A percentile compares a stretch with the other conserved stretches of the same genome.
Conservation (phyloP, 2,329 filamentous ascomycete genomes). For the Cucurbitaria berberidis region DNA sequence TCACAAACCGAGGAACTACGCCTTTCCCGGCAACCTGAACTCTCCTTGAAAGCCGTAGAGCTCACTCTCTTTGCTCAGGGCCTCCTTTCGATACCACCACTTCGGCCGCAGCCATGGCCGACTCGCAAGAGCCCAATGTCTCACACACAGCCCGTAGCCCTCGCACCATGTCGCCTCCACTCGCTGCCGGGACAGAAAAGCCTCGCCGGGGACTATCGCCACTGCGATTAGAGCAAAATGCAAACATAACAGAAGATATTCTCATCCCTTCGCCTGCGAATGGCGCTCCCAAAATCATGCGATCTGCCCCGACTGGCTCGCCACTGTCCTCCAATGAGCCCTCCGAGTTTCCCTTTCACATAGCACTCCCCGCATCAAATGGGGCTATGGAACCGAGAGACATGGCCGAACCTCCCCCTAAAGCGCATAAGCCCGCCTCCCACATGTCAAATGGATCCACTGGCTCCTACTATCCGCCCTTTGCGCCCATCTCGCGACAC, state of each 20-base stretch:
- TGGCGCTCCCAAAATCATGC: constrained; percentile 38
- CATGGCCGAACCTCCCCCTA: constrained; percentile 17
- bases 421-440: constrained; percentile 25
- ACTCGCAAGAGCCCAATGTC: constrained; percentile 33
- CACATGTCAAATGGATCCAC: constrained; percentile 32
- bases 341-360: constrained; percentile 47
- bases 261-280: constrained; percentile 21
- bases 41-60: neutral
- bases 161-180: constrained; percentile 29
- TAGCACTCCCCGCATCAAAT: constrained; percentile 20
- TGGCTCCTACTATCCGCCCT: constrained; percentile 34
- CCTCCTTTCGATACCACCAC: neutral
- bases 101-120: constrained; percentile 28
- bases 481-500: constrained; percentile 41
- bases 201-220: constrained; percentile 30
- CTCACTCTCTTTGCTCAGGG: constrained; percentile 2
- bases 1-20: constrained; percentile 12
- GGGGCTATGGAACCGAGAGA: constrained; percentile 21
- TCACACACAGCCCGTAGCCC: constrained; percentile 34
- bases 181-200: constrained; percentile 19
- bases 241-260: constrained; percentile 22
- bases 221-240: constrained; percentile 30
- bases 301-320: constrained; percentile 39
- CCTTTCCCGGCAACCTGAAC: constrained; percentile 8
- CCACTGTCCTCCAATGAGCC: constrained; percentile 34